phyloP scores from a whole-genome alignment of 345 rosid genomes.

The Heritiera littoralis region DNA sequence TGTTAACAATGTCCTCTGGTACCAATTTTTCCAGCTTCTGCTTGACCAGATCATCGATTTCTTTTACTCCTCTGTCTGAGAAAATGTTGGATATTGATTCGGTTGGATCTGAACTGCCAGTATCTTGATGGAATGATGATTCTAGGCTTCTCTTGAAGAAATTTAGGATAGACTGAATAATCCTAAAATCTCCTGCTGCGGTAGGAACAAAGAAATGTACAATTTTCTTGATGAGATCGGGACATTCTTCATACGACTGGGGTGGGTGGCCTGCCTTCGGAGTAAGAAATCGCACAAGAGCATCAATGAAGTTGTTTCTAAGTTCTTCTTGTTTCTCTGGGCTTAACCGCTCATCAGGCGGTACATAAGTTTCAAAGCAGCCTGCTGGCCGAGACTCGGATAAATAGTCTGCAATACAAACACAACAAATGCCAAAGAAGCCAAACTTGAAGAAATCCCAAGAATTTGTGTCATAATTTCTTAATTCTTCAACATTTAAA shows the following conservation, averaged over 20 bases:
- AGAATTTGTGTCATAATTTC: too few relatives aligned
- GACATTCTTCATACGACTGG: neutral
- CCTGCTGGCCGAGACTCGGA: neutral
- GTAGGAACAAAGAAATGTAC: neutral
- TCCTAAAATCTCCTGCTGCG: neutral
- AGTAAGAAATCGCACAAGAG: neutral
- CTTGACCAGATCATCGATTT: neutral
- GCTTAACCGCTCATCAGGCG: constrained; percentile 3
- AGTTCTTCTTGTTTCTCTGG: neutral
- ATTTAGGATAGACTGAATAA: neutral
- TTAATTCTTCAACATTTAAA: neutral
- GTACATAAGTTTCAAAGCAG: neutral
- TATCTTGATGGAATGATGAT: neutral
- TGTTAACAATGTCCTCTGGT: neutral
- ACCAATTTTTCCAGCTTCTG: neutral
- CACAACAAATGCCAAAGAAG: neutral
- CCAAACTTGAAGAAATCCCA: neutral
- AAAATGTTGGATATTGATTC: neutral
- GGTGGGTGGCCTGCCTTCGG: neutral
- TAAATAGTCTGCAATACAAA: neutral
- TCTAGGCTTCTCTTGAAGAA: neutral
- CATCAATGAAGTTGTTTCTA: neutral
- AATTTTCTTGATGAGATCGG: neutral
- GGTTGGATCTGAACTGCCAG: neutral
- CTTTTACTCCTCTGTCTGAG: neutral